These are phyloP conservation scores for Aechmea fasciata DNA, from an alignment of 176 grass and related monocot genomes.

Conservation along the genomic window DNA sequence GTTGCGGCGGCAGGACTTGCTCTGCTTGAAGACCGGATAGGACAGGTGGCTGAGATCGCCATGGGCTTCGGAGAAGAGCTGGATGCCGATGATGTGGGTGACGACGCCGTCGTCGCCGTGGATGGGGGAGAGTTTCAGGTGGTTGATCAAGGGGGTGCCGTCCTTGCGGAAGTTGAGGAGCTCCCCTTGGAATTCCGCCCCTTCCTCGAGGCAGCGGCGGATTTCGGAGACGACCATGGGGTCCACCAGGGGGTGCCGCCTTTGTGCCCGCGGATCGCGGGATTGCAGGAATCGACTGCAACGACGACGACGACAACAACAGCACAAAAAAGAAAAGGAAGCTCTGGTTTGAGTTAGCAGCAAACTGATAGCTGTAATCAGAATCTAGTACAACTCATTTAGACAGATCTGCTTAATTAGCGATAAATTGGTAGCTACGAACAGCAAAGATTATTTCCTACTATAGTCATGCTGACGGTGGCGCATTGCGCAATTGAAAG, in stretches of 20 bases:
- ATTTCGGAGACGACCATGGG: conserved; percentile 79
- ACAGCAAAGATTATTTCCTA: too few species aligned
- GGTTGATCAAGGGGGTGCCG: conserved; percentile 68
- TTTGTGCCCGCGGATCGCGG: conserved; percentile 67
- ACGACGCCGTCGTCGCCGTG: conserved; percentile 50
- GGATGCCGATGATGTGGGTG: conserved; percentile 88
- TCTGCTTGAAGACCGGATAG: conserved; percentile 77
- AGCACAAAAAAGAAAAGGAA: conserved; percentile 10
- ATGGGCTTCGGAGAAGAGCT: conserved; percentile 68
- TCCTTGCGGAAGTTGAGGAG: conserved; percentile 92
- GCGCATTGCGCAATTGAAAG: too few species aligned
- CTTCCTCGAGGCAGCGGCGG: conserved; percentile 55
- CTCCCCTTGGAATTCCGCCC: conserved; percentile 78
- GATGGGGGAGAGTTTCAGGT: conserved; percentile 71
- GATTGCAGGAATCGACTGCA: conserved; percentile 91
- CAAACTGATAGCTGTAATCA: too few species aligned
- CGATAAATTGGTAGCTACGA: too few species aligned
- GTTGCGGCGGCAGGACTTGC: conserved; percentile 24
- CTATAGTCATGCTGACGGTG: too few species aligned
- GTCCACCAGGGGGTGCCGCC: conserved; percentile 84
- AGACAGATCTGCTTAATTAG: too few species aligned
- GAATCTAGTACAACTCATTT: too few species aligned
- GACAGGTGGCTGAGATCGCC: conserved; percentile 50
- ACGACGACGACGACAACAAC: too few species aligned
- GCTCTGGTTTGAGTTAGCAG: not conserved